Evolutionary conservation across 1,284 basidiomycete species (phyloP), one percentile per base, ranked within the genome.

Genomic region (Salmacisia buchloeana): DNA sequence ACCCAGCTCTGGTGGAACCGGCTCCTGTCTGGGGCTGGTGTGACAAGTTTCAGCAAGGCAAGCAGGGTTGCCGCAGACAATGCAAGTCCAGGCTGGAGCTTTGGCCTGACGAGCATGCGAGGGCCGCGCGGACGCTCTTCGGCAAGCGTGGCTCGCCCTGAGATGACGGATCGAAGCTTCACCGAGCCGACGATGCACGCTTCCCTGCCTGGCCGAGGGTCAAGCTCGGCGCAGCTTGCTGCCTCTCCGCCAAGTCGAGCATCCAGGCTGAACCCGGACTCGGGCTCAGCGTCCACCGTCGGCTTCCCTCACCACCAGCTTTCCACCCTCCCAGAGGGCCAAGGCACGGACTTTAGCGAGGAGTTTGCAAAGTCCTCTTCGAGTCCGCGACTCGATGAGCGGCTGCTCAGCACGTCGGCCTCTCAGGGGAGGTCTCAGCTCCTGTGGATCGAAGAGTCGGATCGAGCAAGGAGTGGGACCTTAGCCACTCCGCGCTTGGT

Each of bases 401-500:
- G 41, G n/a, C n/a, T 38, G 36, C 36, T 18, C 10, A 9, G 18
- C 18, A 18, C 10, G 18, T 38, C 36, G 36, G 36, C 36, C 9
- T 38, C 18, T 38, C 36, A 43, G 41, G 10, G 41, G 18, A 21
- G 15, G 6, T 15, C 23, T 7, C 41, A 2, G 6, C 41, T 3
- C 41, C 6, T 3, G 18, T 6, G 3, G 41, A n/a, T 12, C 23
- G 41, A 43, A n/a, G 18, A 43, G 41, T 5, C 41, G 18, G 10
- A 43, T 43, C n/a, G n/a, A n/a, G 41, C 7, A 21, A 3, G 69
- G 67, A 13, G 61, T 64, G 29, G 70, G 70, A 13, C 33, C 58
- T 31, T 67, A 69, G n/a, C 72, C 72, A 1, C n/a, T n/a, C n/a
- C n/a, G n/a, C 59, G 72, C 2, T 59, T 74, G 21, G 62, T 72